Evolutionary conservation across 1,284 basidiomycete species (phyloP).

Genomic region (Puccinia polysora): DNA sequence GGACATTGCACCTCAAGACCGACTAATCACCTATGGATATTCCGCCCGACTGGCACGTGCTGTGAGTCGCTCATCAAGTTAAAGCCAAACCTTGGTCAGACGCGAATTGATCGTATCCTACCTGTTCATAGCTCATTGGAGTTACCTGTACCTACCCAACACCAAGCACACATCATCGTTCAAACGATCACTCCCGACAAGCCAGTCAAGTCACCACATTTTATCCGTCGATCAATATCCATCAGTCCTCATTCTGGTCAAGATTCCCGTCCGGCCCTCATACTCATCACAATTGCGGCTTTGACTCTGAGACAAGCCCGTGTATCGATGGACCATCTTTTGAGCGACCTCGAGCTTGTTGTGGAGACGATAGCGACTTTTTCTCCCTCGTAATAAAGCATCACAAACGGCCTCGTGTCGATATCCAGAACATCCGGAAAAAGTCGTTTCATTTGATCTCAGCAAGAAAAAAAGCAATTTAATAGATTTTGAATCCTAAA

Average conservation of each 20-base stretch:
- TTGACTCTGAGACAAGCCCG: conserved; percentile 48
- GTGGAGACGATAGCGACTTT: conserved; percentile 46
- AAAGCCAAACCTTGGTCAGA: not conserved
- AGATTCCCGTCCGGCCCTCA: not conserved
- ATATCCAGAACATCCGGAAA: too few relatives aligned
- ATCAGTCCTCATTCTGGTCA: not conserved
- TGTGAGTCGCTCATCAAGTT: conserved; percentile 1
- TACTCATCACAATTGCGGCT: conserved; percentile 37
- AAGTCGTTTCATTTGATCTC: too few relatives aligned
- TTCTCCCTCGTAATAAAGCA: too few relatives aligned
- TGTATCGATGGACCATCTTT: conserved; percentile 58
- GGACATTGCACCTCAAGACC: too few relatives aligned
- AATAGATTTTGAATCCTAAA: too few relatives aligned
- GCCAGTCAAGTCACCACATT: conserved; percentile 28
- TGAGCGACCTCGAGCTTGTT: conserved; percentile 60
- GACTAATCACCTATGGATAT: too few relatives aligned
- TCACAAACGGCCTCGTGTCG: too few relatives aligned
- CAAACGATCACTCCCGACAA: conserved; percentile 24
- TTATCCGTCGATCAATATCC: conserved; percentile 6
- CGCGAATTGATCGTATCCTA: not conserved
- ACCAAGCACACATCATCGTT: conserved; percentile 12
- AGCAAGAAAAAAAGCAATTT: too few relatives aligned
- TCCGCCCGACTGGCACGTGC: conserved; percentile 23
- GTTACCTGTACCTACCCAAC: not conserved
- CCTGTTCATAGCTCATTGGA: not conserved